Evolutionary conservation across 305 asterid species (phyloP).

Genomic region (Fraxinus sp.): DNA sequence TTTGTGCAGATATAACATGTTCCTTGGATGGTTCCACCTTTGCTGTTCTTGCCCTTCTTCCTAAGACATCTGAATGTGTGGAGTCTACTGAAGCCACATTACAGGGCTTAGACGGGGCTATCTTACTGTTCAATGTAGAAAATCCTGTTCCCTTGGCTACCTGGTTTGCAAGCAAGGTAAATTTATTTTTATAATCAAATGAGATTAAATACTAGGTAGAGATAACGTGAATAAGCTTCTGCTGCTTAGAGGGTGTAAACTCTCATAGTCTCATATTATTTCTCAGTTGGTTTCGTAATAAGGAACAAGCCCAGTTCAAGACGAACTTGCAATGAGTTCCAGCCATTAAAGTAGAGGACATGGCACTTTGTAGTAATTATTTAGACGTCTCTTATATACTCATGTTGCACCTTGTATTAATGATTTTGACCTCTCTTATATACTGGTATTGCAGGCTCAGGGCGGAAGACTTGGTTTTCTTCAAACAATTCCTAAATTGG

Average conservation of each 20-base stretch:
- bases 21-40: slow-evolving; percentile 57
- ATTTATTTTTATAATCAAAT: not conserved
- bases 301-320: slow-evolving; percentile 4
- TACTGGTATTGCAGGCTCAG: slow-evolving; percentile 50
- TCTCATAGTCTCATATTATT: not conserved
- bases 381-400: not conserved
- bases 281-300: not conserved
- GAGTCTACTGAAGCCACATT: slow-evolving; percentile 33
- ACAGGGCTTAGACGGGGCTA: slow-evolving; percentile 48
- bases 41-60: slow-evolving; percentile 68
- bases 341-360: slow-evolving; percentile 5
- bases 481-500: slow-evolving; percentile 29
- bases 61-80: slow-evolving; percentile 22
- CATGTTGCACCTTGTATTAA: not conserved
- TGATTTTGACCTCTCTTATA: not conserved
- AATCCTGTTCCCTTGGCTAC: slow-evolving; percentile 63
- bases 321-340: not conserved
- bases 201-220: not conserved
- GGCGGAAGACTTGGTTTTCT: slow-evolving; percentile 66
- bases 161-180: slow-evolving; percentile 83
- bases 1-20: slow-evolving; percentile 66
- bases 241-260: not conserved
- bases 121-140: slow-evolving; percentile 61
- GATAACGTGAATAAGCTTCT: not conserved
- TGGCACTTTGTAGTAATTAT: not conserved